Base-by-base conservation (phyloP, 352 stramenopile genomes). In the Nothophytophthora sp. region DNA sequence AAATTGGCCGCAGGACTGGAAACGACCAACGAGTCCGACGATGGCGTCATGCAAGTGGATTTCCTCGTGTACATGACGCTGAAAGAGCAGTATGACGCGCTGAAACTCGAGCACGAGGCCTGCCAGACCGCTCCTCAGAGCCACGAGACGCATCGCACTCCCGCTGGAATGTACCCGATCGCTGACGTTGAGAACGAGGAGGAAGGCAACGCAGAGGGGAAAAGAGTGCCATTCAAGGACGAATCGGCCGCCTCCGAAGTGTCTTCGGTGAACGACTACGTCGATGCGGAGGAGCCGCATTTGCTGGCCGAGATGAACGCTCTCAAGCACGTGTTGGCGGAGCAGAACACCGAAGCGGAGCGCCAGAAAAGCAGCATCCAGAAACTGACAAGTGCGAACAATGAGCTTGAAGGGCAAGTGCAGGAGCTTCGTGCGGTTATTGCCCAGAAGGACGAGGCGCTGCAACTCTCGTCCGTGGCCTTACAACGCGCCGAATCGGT, bases 261-360 rank as follows among this genome's bases (percentile, higher is more conserved):
- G 5, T 85, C 76, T 19, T 84, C 69, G 24, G 73, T 41, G 1
- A 75, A 85, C 38, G 77, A 85, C 44, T 88, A 80, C 48, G 36
- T 67, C 28, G 77, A 88, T 28, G 74, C 74, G 1, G 69, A 81
- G 40, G 77, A 88, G 38, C 49, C 77, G 11, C 71, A 85, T 18
- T 35, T 88, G 5, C 50, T 83, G 22, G 60, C 58, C 5, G 74
- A 88, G 60, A 68, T 81, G 43, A 70, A 55, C 15, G 73, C 77
- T 27, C 73, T 86, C 38, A 82, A 82, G 43, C 51, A 64, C 15
- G 32, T 60, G 12, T 30, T 74, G 22, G 23, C 37, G 15, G 39
- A 28, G 6, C 47, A 71, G 29, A 42, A 43, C n/a, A 57, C 12
- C 12, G 60, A 70, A 54, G 44, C 33, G 2, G 47, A 68, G 5